Percentiles rank a stretch among this genome's conserved stretches.
These are phyloP conservation scores for Larix kaempferi DNA, from an alignment of 75 land plant species.

Conservation along the genomic window DNA sequence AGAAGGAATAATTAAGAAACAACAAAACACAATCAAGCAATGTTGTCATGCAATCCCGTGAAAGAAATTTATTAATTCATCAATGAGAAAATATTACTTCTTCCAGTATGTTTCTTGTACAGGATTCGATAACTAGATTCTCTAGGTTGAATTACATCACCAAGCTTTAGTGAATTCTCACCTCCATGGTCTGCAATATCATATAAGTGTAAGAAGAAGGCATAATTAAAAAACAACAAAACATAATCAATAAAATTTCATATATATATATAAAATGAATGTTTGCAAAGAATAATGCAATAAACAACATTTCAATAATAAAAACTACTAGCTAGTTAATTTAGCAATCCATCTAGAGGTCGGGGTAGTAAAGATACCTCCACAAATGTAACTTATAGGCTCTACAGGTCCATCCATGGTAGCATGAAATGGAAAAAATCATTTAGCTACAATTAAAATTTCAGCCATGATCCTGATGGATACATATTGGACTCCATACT, in stretches of 20 bases:
- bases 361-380: slow-evolving; percentile 21
- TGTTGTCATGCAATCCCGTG: background rate
- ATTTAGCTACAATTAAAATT: background rate
- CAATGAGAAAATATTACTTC: slow-evolving; percentile 42
- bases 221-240: background rate
- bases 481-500: slow-evolving; percentile 57
- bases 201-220: background rate
- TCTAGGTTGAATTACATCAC: slow-evolving; percentile 93
- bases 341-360: background rate
- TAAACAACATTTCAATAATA: background rate
- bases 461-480: no score
- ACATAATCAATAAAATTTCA: background rate
- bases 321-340: background rate
- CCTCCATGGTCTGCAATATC: slow-evolving; percentile 68
- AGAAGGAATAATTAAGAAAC: background rate
- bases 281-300: no score
- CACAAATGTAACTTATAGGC: slow-evolving; percentile 66
- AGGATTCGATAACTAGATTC: slow-evolving; percentile 93
- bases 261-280: background rate
- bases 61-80: background rate
- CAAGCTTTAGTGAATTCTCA: slow-evolving; percentile 82
- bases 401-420: slow-evolving; percentile 46
- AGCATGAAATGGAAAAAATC: background rate
- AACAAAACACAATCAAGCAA: background rate
- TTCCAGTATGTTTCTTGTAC: slow-evolving; percentile 88